These are phyloP conservation scores for Leishmania arabica DNA, from an alignment of 208 protist species.

Conservation along the genomic window DNA sequence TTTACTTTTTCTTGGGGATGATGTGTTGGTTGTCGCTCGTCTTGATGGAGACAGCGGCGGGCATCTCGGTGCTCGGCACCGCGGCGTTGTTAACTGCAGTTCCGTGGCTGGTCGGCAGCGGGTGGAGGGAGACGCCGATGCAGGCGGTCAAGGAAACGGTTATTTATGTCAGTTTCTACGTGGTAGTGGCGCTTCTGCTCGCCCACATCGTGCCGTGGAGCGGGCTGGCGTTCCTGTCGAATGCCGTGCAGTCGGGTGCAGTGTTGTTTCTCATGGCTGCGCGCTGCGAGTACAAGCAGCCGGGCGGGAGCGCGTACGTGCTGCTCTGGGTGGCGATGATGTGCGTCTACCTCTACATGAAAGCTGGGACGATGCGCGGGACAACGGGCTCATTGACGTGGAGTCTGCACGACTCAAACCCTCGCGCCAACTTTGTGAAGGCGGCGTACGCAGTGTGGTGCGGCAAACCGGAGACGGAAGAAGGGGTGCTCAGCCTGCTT, in stretches of 20 bases:
- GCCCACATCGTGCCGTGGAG: constrained; percentile 25
- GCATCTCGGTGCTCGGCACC: constrained; percentile 30
- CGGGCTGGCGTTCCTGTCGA: constrained; percentile 41
- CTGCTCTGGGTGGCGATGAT: constrained; percentile 43
- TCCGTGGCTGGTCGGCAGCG: constrained; percentile 29
- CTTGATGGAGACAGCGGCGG: constrained; percentile 36
- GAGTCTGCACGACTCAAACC: not conserved
- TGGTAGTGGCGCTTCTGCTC: constrained; percentile 16
- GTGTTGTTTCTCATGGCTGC: constrained; percentile 43
- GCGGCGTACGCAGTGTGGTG: not conserved
- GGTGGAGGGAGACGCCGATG: constrained; percentile 10
- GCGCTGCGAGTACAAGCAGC: constrained; percentile 37
- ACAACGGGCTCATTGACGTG: constrained; percentile 7
- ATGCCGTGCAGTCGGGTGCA: constrained; percentile 33
- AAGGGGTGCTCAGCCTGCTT: constrained; percentile 4
- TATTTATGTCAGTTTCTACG: constrained; percentile 23
- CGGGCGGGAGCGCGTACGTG: constrained; percentile 32
- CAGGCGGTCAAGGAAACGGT: constrained; percentile 21
- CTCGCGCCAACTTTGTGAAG: not conserved
- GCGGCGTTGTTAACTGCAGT: constrained; percentile 18
- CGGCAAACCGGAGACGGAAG: not conserved
- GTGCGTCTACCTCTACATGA: constrained; percentile 29
- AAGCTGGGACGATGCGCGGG: not conserved
- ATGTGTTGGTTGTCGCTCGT: constrained; percentile 49
- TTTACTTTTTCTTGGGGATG: constrained; percentile 49